A percentile compares a stretch with the other conserved stretches of the same genome.
phyloP scores from a whole-genome alignment of 2,329 filamentous ascomycete genomes.

The Acephala macrosclerotiorum region DNA sequence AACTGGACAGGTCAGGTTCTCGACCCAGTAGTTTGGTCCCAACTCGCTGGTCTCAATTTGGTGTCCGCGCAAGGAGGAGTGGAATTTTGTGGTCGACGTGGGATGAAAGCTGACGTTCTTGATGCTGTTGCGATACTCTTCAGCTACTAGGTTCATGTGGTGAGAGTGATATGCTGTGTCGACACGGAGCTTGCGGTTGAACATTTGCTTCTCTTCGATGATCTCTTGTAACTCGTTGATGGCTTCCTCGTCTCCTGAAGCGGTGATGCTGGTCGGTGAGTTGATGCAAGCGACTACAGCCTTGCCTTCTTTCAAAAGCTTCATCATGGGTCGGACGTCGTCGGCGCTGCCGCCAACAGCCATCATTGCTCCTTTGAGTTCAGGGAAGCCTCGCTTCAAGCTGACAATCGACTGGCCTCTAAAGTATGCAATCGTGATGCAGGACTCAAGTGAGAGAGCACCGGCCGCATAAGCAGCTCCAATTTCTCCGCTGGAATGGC shows the following conservation, averaged over 20 bases:
- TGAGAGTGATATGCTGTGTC: conserved; percentile 45
- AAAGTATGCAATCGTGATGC: conserved; percentile 55
- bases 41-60: conserved; percentile 38
- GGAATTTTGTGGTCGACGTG: conserved; percentile 18
- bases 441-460: conserved; percentile 43
- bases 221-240: conserved; percentile 38
- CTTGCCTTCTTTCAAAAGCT: conserved; percentile 38
- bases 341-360: conserved; percentile 51
- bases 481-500: conserved; percentile 59
- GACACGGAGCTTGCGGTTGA: conserved; percentile 41
- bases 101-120: conserved; percentile 21
- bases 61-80: conserved; percentile 38
- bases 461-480: conserved; percentile 54
- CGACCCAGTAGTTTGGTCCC: conserved; percentile 52
- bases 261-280: conserved; percentile 42
- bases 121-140: conserved; percentile 36
- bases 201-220: conserved; percentile 40
- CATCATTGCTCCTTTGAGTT: conserved; percentile 58
- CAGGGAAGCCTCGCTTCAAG: conserved; percentile 28
- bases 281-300: conserved; percentile 47
- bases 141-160: conserved; percentile 43
- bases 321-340: conserved; percentile 46
- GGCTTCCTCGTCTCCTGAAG: conserved; percentile 40
- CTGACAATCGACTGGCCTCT: conserved; percentile 44
- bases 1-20: conserved; percentile 55